These are phyloP conservation scores for Wickerhamomyces rabaulensis DNA, from an alignment of 805 yeast genomes.

Conservation along the genomic window DNA sequence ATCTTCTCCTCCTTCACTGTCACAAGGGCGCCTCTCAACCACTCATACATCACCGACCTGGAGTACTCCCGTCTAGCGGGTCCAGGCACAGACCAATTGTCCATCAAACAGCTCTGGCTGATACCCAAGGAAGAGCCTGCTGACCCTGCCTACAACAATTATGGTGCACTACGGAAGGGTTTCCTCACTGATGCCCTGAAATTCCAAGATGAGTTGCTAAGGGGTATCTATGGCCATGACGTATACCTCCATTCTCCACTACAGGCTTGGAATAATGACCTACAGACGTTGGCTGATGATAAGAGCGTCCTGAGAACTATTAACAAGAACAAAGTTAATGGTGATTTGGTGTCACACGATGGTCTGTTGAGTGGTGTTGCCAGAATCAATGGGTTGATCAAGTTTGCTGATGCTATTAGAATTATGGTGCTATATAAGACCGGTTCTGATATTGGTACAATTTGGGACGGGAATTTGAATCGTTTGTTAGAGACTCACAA, in stretches of 20 bases:
- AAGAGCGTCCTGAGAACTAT: conserved; percentile 33
- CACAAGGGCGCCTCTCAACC: conserved; percentile 14
- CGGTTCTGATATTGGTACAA: conserved; percentile 14
- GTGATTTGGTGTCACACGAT: conserved; percentile 21
- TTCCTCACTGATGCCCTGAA: conserved; percentile 30
- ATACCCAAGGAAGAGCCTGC: conserved; percentile 8
- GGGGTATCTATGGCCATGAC: conserved; percentile 13
- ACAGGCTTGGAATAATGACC: conserved; percentile 36
- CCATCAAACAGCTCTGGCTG: conserved; percentile 20
- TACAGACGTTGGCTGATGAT: conserved; percentile 26
- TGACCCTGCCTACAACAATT: conserved; percentile 3
- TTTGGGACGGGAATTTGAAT: conserved; percentile 29
- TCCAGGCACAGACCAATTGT: conserved; percentile 11
- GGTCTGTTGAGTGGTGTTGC: conserved; percentile 33
- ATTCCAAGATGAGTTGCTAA: conserved; percentile 28
- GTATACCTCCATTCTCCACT: conserved; percentile 35
- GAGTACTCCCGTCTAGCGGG: conserved; percentile 1
- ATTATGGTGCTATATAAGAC: conserved; percentile 28
- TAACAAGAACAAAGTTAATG: conserved; percentile 23
- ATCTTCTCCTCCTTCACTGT: conserved; percentile 32
- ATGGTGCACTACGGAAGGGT: conserved; percentile 30
- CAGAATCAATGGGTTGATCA: conserved; percentile 39
- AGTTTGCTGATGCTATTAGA: conserved; percentile 35
- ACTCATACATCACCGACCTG: conserved; percentile 15
- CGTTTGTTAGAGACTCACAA: conserved; percentile 6